These are phyloP conservation scores for Phytophthora hybrid DNA, from an alignment of 352 stramenopile species.

Conservation along the genomic window DNA sequence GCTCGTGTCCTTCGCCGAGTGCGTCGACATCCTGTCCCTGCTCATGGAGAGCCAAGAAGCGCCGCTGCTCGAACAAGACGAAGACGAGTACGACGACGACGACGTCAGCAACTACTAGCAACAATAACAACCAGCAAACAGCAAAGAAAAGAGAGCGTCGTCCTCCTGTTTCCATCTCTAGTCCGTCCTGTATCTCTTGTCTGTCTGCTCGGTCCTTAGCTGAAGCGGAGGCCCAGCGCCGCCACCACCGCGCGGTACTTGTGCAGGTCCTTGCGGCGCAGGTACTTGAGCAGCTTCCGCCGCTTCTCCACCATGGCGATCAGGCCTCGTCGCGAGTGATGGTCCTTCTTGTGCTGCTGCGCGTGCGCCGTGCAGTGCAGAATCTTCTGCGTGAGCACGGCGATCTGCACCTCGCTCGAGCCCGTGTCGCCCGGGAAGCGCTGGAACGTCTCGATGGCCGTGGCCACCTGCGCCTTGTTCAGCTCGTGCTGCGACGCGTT, in stretches of 20 bases:
- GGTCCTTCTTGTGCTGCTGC: conserved; percentile 86
- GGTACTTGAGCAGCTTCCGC: conserved; percentile 88
- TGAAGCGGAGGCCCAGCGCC: conserved; percentile 81
- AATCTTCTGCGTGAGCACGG: conserved; percentile 89
- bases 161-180: too few relatives aligned
- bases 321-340: conserved; percentile 86
- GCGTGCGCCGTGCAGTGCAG: conserved; percentile 79
- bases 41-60: conserved; percentile 63
- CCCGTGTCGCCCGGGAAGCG: conserved; percentile 87
- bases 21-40: conserved; percentile 87
- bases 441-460: conserved; percentile 87
- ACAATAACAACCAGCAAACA: neutral
- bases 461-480: conserved; percentile 84
- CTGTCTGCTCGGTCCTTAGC: conserved; percentile 34
- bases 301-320: conserved; percentile 89
- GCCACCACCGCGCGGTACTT: conserved; percentile 85
- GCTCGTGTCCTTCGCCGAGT: conserved; percentile 85
- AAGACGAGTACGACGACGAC: conserved; percentile 26
- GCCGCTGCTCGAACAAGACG: conserved; percentile 37
- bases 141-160: too few relatives aligned
- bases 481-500: conserved; percentile 88
- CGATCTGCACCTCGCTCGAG: conserved; percentile 88
- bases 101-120: conserved; percentile 14
- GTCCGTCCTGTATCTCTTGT: too few relatives aligned
- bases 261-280: conserved; percentile 81